Evolutionary conservation across 257 asterid genomes (phyloP).

Genomic region (Salvia splendens): DNA sequence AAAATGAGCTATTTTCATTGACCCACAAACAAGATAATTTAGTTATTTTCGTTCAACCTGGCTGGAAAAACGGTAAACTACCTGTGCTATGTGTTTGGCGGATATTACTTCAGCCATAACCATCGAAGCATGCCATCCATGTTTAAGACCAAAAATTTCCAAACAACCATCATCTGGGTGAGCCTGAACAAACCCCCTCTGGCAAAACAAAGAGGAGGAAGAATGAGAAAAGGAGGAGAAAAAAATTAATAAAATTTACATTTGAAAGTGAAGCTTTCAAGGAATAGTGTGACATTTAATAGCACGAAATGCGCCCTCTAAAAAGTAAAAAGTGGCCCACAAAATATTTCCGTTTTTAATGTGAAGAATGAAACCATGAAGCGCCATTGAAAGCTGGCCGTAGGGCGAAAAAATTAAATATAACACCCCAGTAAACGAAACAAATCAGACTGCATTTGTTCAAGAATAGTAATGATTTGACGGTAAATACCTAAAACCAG

Average conservation of each 20-base stretch:
- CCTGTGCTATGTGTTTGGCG: conserved; percentile 92
- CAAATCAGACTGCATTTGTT: background rate
- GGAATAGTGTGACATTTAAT: no score
- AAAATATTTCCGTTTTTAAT: no score
- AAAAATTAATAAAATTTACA: background rate
- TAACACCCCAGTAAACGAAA: background rate
- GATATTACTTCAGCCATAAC: conserved; percentile 87
- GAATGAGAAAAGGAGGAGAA: background rate
- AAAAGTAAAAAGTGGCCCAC: no score
- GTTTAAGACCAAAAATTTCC: conserved; percentile 81
- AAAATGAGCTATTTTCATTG: background rate
- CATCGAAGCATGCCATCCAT: conserved; percentile 98
- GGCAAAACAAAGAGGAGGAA: conserved; percentile 21
- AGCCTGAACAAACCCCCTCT: conserved; percentile 86
- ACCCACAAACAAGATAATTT: background rate
- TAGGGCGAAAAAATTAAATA: background rate
- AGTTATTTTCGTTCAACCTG: background rate
- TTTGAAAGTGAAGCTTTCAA: no score
- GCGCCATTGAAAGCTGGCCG: no score
- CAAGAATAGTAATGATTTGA: background rate
- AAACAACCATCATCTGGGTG: conserved; percentile 77
- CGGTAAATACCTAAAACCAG: background rate
- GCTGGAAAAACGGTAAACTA: conserved; percentile 31
- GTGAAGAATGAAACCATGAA: no score
- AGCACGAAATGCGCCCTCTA: no score